Percentiles rank a stretch among this genome's conserved stretches.
These are phyloP conservation scores for Coleophoma crateriformis DNA, from an alignment of 2,329 filamentous ascomycete species.

Conservation along the genomic window DNA sequence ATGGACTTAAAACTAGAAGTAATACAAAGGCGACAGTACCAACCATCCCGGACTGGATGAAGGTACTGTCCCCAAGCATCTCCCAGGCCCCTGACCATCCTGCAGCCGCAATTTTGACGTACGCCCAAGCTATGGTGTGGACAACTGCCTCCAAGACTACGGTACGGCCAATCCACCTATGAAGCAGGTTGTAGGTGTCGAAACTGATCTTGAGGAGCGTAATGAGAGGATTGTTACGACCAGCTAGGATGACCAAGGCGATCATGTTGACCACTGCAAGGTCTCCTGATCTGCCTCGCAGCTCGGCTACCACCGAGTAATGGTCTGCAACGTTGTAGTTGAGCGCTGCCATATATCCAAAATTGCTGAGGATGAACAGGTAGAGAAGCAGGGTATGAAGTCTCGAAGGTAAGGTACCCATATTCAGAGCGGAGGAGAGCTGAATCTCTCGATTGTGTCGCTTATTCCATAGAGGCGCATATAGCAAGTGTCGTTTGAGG, in stretches of 20 bases:
- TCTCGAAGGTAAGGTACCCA: constrained; percentile 60
- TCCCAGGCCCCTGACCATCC: constrained; percentile 54
- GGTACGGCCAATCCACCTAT: constrained; percentile 77
- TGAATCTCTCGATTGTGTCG: constrained; percentile 64
- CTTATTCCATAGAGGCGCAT: constrained; percentile 59
- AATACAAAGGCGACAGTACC: constrained; percentile 56
- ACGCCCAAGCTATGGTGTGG: constrained; percentile 68
- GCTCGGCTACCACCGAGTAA: constrained; percentile 67
- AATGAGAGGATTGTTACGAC: constrained; percentile 92
- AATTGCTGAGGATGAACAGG: constrained; percentile 54
- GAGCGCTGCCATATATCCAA: constrained; percentile 56
- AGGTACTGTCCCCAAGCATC: constrained; percentile 51
- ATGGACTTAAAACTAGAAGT: constrained; percentile 66
- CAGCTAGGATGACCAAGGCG: constrained; percentile 80
- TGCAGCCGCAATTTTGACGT: constrained; percentile 62
- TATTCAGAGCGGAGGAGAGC: constrained; percentile 53
- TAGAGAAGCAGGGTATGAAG: constrained; percentile 53
- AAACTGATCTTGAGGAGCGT: constrained; percentile 79
- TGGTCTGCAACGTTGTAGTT: constrained; percentile 53
- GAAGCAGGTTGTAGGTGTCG: constrained; percentile 90
- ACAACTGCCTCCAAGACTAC: constrained; percentile 63
- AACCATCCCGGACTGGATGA: constrained; percentile 59
- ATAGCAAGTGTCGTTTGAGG: constrained; percentile 56
- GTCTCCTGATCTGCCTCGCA: constrained; percentile 80
- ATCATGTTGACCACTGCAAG: constrained; percentile 88